phyloP scores from a whole-genome alignment of 2,329 filamentous ascomycete species.

The Neonectria hederae region DNA sequence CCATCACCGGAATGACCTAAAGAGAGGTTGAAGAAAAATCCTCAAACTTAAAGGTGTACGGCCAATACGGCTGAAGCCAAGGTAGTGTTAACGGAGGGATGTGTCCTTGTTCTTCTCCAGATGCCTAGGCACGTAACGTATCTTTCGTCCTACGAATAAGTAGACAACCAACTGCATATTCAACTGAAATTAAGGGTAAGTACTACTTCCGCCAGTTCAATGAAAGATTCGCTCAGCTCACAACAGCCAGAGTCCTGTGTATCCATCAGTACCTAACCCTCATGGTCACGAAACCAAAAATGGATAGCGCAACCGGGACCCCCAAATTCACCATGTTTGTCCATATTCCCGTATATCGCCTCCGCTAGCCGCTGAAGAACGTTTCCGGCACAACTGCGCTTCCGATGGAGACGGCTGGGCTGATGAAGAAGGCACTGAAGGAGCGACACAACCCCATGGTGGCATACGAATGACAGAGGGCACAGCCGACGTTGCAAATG shows the following conservation, averaged over 20 bases:
- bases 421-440: constrained; percentile 63
- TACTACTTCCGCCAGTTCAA: not conserved
- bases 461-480: constrained; percentile 56
- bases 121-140: constrained; percentile 23
- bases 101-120: not conserved
- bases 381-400: constrained; percentile 32
- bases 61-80: constrained; percentile 30
- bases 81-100: not conserved
- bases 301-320: constrained; percentile 45
- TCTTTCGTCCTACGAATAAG: constrained; percentile 32
- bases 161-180: constrained; percentile 32
- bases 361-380: constrained; percentile 30
- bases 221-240: constrained; percentile 33
- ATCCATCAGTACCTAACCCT: constrained; percentile 66
- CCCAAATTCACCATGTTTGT: constrained; percentile 35
- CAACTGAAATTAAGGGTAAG: constrained; percentile 12
- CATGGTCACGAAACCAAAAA: constrained; percentile 58
- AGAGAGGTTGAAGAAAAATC: constrained; percentile 31
- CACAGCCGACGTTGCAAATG: constrained; percentile 62
- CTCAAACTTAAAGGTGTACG: constrained; percentile 9
- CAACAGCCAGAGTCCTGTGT: constrained; percentile 66
- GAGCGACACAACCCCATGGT: constrained; percentile 60
- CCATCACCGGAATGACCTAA: constrained; percentile 50
- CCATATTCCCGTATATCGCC: constrained; percentile 32
- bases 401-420: constrained; percentile 52